Base-by-base conservation (phyloP, 2,329 filamentous ascomycete species). In the Acrocalymma vagum region DNA sequence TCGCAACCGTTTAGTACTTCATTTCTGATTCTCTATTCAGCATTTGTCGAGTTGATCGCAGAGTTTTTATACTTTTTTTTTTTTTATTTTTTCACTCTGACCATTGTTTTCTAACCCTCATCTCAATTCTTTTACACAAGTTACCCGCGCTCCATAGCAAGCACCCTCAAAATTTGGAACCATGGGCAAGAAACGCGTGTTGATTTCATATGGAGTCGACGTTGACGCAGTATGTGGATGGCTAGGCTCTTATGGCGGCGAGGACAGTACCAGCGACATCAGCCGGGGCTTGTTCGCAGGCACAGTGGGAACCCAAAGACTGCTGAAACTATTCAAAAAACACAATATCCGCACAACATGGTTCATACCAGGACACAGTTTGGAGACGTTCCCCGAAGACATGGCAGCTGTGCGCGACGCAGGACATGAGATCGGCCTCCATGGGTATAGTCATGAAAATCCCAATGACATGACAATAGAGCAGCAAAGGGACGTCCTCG, bases 401-500 rank as follows among this genome's bases (percentile, higher is more conserved):
- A 84, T 80, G 53, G 63, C 62, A 10, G 52, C 77, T 74, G 29
- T 86, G 9, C 77, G 79, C 8, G 83, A 86, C 45, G 74, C 76
- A 0, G 83, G 83, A 0, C 83, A 86, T 53, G 83, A 86, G 57
- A 82, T 79, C 44, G 83, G 83, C 3, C 74, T 87, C 9, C 86
- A 89, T 50, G 86, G 70, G 3, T 89, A 89, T 65, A 82, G 78
- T 1, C 85, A 90, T 52, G 86, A 90, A 64, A 88, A 89, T 51
- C 85, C 86, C 0, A 74, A 73, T 1, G 79, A 83, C 38, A 88
- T 90, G 85, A 86, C 78, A 0, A 56, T 86, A 1, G 85, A 90
- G 62, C 87, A 91, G 70, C 87, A 90, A 65, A 78, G 78, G 3
- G 84, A 87, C 40, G 83, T 91, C n/a, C 76, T 91, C 3, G 83